Evolutionary conservation across 1,284 basidiomycete species (phyloP).

Genomic region (Sanghuangporus sanghuang): DNA sequence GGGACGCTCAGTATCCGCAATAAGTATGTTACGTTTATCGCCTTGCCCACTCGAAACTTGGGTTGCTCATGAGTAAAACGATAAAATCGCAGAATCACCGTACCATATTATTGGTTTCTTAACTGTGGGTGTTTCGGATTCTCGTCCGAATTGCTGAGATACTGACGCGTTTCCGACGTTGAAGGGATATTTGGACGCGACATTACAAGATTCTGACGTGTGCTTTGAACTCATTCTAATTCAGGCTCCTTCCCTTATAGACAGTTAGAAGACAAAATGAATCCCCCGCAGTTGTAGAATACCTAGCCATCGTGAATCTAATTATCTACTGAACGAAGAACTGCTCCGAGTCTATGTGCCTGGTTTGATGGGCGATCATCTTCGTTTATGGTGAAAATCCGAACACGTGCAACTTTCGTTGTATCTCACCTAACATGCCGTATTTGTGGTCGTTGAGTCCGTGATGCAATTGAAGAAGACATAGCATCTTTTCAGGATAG

Average conservation of each 20-base stretch:
- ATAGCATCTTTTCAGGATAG: no score
- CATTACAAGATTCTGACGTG: conserved; percentile 60
- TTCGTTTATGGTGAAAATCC: no score
- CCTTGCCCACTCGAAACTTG: not conserved
- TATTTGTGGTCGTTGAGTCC: no score
- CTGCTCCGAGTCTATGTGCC: no score
- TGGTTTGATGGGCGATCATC: no score
- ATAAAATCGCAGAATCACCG: conserved; percentile 46
- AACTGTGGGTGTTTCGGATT: conserved; percentile 38
- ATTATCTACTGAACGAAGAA: not conserved
- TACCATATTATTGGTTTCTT: conserved; percentile 68
- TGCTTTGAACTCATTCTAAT: not conserved
- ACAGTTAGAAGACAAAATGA: not conserved
- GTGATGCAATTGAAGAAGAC: no score
- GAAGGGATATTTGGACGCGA: conserved; percentile 78
- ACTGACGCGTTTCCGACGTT: conserved; percentile 27
- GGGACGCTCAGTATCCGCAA: conserved; percentile 75
- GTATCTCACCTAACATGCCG: no score
- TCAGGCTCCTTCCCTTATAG: not conserved
- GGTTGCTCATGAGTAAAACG: not conserved
- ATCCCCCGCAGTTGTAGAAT: not conserved
- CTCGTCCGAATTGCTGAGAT: conserved; percentile 16
- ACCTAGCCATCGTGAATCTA: not conserved
- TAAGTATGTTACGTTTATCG: conserved; percentile 39
- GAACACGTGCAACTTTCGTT: no score